Conservation (phyloP, 2,329 filamentous ascomycete genomes). For the Cladorrhinum sp. region DNA sequence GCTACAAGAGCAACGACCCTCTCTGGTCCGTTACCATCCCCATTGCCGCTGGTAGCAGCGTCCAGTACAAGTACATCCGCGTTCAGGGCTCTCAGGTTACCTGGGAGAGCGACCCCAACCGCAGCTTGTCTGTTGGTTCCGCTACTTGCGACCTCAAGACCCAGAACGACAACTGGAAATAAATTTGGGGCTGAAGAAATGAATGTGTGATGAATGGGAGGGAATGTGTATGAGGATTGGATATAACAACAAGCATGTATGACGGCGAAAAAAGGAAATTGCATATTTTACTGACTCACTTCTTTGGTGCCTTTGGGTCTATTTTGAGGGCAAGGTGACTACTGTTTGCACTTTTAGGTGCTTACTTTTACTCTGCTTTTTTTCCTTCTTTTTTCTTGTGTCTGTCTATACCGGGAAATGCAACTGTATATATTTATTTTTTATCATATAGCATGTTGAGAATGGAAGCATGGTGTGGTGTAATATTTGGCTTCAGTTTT, state of each 20-base stretch:
- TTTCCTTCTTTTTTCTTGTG: too few relatives aligned
- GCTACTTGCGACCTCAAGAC: slow-evolving; percentile 16
- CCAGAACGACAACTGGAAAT: slow-evolving; percentile 4
- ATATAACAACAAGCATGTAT: background rate
- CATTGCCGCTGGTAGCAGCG: slow-evolving; percentile 51
- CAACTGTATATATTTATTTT: too few relatives aligned
- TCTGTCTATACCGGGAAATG: too few relatives aligned
- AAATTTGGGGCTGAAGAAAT: background rate
- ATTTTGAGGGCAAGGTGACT: too few relatives aligned
- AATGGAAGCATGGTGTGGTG: too few relatives aligned
- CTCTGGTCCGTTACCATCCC: slow-evolving; percentile 58
- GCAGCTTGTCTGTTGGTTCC: slow-evolving; percentile 36
- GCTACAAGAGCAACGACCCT: slow-evolving; percentile 58
- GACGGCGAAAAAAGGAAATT: background rate
- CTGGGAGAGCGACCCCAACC: slow-evolving; percentile 62
- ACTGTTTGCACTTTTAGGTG: too few relatives aligned
- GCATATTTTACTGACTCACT: background rate
- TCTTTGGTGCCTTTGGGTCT: too few relatives aligned
- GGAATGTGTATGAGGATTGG: background rate
- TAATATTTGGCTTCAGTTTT: too few relatives aligned
- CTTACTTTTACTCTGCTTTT: too few relatives aligned
- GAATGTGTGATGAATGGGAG: background rate
- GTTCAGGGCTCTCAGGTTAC: background rate
- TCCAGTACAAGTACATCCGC: slow-evolving; percentile 62
- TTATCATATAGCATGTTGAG: too few relatives aligned